phyloP scores from a whole-genome alignment of 2,329 filamentous ascomycete genomes.

The Teratosphaeria epicoccoides region DNA sequence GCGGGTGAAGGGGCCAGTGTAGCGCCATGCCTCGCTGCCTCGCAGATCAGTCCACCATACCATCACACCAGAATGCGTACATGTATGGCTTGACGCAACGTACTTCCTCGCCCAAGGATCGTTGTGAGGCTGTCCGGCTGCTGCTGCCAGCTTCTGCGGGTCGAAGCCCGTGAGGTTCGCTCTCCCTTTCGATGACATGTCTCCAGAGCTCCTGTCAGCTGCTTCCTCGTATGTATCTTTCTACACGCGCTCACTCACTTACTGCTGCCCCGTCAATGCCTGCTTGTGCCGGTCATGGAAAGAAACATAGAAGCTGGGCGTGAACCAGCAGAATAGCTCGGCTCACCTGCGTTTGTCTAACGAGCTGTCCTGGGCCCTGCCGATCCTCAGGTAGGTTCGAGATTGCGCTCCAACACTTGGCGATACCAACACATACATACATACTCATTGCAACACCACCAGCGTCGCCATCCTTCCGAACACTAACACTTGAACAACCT shows the following conservation, averaged over 20 bases:
- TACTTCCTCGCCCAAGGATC: slow-evolving; percentile 57
- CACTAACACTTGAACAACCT: background rate
- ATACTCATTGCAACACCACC: background rate
- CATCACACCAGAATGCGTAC: slow-evolving; percentile 1
- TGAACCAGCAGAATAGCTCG: no score
- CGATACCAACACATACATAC: no score
- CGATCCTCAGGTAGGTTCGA: no score
- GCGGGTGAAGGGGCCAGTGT: slow-evolving; percentile 76
- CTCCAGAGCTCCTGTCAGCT: background rate
- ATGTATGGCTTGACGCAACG: slow-evolving; percentile 16
- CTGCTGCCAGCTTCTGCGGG: slow-evolving; percentile 64
- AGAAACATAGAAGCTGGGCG: no score
- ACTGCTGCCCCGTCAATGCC: background rate
- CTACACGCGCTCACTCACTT: slow-evolving; percentile 1
- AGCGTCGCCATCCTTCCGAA: no score
- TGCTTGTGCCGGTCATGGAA: no score
- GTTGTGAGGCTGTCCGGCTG: slow-evolving; percentile 51
- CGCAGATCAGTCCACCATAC: background rate
- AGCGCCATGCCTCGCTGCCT: slow-evolving; percentile 84
- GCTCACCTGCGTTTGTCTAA: no score
- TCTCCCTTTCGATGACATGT: slow-evolving; percentile 24
- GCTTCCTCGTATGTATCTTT: background rate
- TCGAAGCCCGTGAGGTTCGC: slow-evolving; percentile 89
- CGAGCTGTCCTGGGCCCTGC: no score
- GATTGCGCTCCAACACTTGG: no score